A percentile compares a stretch with the other conserved stretches of the same genome.
Evolutionary conservation across 2,329 filamentous ascomycete species (phyloP).

Genomic region (Exophiala dermatitidis): DNA sequence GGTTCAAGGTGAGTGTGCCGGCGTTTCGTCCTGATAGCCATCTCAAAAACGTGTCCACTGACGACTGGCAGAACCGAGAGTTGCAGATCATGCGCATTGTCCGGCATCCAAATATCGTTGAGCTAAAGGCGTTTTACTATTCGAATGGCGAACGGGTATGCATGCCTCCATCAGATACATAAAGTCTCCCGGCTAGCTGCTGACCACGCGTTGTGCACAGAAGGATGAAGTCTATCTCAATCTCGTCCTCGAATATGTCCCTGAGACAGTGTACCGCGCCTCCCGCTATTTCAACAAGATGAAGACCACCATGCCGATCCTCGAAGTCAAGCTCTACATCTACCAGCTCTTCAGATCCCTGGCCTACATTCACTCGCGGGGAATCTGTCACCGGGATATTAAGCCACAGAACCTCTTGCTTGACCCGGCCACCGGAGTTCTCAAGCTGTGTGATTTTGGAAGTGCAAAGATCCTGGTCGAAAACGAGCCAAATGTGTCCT

Average conservation of each 20-base stretch:
- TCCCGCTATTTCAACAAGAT: conserved; percentile 99
- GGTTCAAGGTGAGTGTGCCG: conserved; percentile 74
- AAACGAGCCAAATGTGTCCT: conserved; percentile 98
- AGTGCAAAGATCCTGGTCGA: conserved; percentile 98
- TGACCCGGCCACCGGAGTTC: conserved; percentile 79
- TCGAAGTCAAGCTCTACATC: conserved; percentile 98
- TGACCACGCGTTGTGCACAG: conserved; percentile 38
- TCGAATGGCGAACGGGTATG: conserved; percentile 94
- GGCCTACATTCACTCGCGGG: conserved; percentile 98
- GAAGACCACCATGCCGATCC: conserved; percentile 98
- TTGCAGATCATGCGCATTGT: conserved; percentile 99
- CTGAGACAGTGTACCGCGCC: conserved; percentile 95
- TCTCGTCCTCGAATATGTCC: conserved; percentile 94
- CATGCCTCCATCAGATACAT: conserved; percentile 22
- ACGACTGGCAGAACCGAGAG: conserved; percentile 73
- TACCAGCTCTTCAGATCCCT: conserved; percentile 98
- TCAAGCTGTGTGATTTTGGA: conserved; percentile 98
- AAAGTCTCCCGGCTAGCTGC: background rate
- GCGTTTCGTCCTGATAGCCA: background rate
- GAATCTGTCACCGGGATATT: conserved; percentile 98
- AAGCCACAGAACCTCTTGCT: conserved; percentile 97
- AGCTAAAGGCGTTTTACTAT: conserved; percentile 99
- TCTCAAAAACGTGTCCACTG: conserved; percentile 26
- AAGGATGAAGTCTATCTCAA: conserved; percentile 99
- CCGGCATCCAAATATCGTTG: conserved; percentile 95